Conservation (phyloP, 345 rosid genomes). For the Hibiscus trionum region DNA sequence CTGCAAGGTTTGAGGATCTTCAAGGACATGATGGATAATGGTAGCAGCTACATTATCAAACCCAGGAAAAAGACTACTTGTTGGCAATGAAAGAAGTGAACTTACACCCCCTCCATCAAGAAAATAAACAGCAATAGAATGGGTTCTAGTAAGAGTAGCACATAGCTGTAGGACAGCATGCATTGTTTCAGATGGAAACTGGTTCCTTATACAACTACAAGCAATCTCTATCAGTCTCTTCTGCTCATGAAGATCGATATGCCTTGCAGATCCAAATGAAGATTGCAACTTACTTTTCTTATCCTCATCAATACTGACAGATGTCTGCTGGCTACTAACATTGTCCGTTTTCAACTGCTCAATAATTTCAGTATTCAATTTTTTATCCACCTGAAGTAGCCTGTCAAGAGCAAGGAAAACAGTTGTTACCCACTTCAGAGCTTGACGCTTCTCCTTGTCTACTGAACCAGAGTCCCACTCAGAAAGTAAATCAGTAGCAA, state of each 20-base stretch:
- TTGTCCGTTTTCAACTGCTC: slow-evolving; percentile 58
- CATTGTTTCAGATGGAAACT: slow-evolving; percentile 82
- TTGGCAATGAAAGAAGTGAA: slow-evolving; percentile 74
- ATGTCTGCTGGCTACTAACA: slow-evolving; percentile 31
- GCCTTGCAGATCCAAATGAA: slow-evolving; percentile 43
- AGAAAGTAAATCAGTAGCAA: slow-evolving; percentile 61
- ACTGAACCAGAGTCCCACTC: slow-evolving; percentile 60
- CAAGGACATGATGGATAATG: slow-evolving; percentile 81
- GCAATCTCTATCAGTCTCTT: slow-evolving; percentile 81
- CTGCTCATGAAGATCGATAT: slow-evolving; percentile 53
- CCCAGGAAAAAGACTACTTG: slow-evolving; percentile 81
- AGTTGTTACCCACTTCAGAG: slow-evolving; percentile 90
- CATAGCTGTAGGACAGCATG: slow-evolving; percentile 92
- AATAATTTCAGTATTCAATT: slow-evolving; percentile 61
- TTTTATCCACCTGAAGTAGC: slow-evolving; percentile 77
- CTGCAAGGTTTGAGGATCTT: slow-evolving; percentile 94
- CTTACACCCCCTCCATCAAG: slow-evolving; percentile 78
- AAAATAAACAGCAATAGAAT: slow-evolving; percentile 73
- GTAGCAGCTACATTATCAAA: slow-evolving; percentile 81
- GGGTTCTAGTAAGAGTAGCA: slow-evolving; percentile 74
- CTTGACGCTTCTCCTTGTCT: slow-evolving; percentile 42
- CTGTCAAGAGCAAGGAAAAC: slow-evolving; percentile 92
- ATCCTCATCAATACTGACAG: slow-evolving; percentile 58
- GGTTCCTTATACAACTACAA: slow-evolving; percentile 67
- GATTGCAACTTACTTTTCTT: slow-evolving; percentile 57